phyloP scores from a whole-genome alignment of 352 stramenopile genomes.

The Pythium rhizo-oryzae region DNA sequence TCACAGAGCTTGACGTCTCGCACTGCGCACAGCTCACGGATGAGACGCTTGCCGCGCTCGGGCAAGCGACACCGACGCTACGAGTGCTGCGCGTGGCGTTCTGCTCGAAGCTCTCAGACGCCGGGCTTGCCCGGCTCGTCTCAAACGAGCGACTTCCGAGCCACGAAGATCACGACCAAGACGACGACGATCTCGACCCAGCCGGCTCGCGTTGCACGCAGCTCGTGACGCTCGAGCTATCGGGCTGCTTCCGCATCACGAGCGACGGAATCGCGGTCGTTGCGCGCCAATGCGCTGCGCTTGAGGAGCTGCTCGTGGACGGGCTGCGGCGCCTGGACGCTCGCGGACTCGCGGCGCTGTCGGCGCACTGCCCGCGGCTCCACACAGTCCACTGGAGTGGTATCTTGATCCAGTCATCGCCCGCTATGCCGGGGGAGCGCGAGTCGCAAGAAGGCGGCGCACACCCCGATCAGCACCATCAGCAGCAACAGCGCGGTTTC shows the following conservation, averaged over 20 bases:
- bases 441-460: no score
- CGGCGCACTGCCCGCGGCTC: slow-evolving; percentile 41
- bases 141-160: slow-evolving; percentile 28
- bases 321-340: slow-evolving; percentile 54
- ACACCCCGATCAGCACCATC: not conserved
- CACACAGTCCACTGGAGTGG: slow-evolving; percentile 52
- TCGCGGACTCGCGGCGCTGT: slow-evolving; percentile 34
- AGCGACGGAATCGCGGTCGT: slow-evolving; percentile 45
- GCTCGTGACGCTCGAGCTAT: slow-evolving; percentile 56
- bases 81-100: slow-evolving; percentile 46
- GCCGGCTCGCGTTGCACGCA: slow-evolving; percentile 38
- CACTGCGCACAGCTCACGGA: slow-evolving; percentile 58
- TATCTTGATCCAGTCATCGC: slow-evolving; percentile 54
- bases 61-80: slow-evolving; percentile 41
- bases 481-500: slow-evolving; percentile 32
- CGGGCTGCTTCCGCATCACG: slow-evolving; percentile 71
- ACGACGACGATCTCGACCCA: slow-evolving; percentile 35
- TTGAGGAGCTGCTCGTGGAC: slow-evolving; percentile 57
- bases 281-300: slow-evolving; percentile 36
- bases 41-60: slow-evolving; percentile 52
- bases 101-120: slow-evolving; percentile 59
- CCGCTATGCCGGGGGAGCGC: slow-evolving; percentile 3
- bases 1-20: slow-evolving; percentile 59
- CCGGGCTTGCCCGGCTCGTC: slow-evolving; percentile 53
- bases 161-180: no score